Conservation (phyloP, 2,329 filamentous ascomycete species). For the Plectosphaerella sp. region DNA sequence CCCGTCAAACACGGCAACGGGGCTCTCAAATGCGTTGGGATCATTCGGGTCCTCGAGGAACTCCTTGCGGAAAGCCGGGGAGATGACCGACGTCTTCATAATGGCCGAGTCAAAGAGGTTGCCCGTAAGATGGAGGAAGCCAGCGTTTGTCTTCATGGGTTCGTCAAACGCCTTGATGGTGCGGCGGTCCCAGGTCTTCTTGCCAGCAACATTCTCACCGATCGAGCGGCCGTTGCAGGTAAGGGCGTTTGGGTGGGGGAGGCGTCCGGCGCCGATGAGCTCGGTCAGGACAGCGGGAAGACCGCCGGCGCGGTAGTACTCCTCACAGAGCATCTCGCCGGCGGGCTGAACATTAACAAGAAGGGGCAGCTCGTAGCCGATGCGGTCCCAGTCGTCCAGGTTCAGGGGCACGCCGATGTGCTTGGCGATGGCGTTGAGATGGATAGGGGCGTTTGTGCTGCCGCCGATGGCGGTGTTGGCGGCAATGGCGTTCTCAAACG, state of each 20-base stretch:
- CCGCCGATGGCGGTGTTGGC: conserved; percentile 52
- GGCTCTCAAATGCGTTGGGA: conserved; percentile 41
- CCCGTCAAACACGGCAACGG: conserved; percentile 44
- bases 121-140: conserved; percentile 44
- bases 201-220: conserved; percentile 34
- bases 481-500: conserved; percentile 53
- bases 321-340: conserved; percentile 46
- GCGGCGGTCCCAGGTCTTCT: conserved; percentile 43
- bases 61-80: conserved; percentile 34
- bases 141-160: conserved; percentile 44
- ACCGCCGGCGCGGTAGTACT: conserved; percentile 49
- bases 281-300: conserved; percentile 49
- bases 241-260: conserved; percentile 33
- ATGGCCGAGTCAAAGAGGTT: conserved; percentile 46
- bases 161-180: conserved; percentile 39
- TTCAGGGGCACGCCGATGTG: conserved; percentile 46
- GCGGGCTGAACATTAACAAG: conserved; percentile 52
- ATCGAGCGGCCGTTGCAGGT: conserved; percentile 43
- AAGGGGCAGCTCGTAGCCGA: conserved; percentile 45
- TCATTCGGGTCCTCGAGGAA: conserved; percentile 40
- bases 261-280: conserved; percentile 40
- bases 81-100: conserved; percentile 49
- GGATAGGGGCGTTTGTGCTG: conserved; percentile 53
- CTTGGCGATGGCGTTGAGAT: conserved; percentile 49
- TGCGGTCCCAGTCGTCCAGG: conserved; percentile 48